Percentiles rank a stretch among this genome's conserved stretches.
Evolutionary conservation across 352 stramenopile genomes (phyloP).

Genomic region (Plasmopara muralis): DNA sequence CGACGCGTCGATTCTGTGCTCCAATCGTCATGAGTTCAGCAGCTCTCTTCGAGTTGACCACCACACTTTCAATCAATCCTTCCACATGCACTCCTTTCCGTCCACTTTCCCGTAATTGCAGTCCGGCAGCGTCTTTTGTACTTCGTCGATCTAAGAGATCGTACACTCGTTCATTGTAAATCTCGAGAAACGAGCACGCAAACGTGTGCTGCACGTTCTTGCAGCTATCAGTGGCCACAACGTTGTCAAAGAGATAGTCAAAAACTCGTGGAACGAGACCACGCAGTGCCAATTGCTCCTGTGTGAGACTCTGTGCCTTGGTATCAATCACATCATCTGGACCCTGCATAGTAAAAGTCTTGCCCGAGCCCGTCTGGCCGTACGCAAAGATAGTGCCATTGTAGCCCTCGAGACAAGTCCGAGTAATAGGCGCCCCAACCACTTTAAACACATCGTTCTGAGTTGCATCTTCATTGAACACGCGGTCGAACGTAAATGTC

Average conservation of each 20-base stretch:
- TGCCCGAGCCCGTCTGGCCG: constrained; percentile 76
- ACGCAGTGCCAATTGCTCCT: constrained; percentile 35
- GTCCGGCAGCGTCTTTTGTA: constrained; percentile 40
- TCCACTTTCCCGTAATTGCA: constrained; percentile 68
- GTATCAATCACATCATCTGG: constrained; percentile 60
- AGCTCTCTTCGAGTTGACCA: constrained; percentile 57
- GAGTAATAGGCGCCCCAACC: constrained; percentile 78
- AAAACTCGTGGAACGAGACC: constrained; percentile 78
- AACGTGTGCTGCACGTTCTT: constrained; percentile 57
- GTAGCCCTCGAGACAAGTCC: constrained; percentile 72
- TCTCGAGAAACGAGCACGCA: constrained; percentile 89
- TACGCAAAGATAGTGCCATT: constrained; percentile 87
- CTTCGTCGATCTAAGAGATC: constrained; percentile 82
- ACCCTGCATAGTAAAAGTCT: constrained; percentile 85
- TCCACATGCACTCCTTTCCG: constrained; percentile 72
- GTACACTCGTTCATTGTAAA: constrained; percentile 94
- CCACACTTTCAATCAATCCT: constrained; percentile 66
- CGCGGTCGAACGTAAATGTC: constrained; percentile 88
- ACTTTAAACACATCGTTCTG: constrained; percentile 90
- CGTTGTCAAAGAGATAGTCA: constrained; percentile 74
- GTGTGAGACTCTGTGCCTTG: constrained; percentile 20
- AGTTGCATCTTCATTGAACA: constrained; percentile 83
- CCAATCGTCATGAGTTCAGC: constrained; percentile 72
- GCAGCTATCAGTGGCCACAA: constrained; percentile 9
- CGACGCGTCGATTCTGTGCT: constrained; percentile 66